phyloP scores from a whole-genome alignment of 2,329 filamentous ascomycete species.

The Escovopsis weberi region DNA sequence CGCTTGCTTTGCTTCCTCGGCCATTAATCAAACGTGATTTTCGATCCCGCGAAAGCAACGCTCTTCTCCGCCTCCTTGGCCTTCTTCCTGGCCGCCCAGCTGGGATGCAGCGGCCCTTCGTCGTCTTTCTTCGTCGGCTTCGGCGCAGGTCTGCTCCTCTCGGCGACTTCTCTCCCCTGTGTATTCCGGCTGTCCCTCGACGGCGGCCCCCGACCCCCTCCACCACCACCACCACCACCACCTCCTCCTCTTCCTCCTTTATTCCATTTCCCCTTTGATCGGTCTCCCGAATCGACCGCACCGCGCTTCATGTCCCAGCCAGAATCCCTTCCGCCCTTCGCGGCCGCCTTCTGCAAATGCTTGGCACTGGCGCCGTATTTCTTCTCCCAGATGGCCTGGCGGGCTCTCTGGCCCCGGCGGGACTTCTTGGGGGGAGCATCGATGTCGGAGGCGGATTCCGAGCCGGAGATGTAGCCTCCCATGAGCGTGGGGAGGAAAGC shows the following conservation, averaged over 20 bases:
- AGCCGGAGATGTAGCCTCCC: conserved; percentile 67
- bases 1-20: too few relatives aligned
- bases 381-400: conserved; percentile 66
- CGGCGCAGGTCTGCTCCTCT: conserved; percentile 9
- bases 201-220: not conserved
- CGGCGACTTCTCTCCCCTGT: not conserved
- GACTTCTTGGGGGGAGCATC: conserved; percentile 48
- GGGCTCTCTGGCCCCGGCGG: conserved; percentile 65
- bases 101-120: conserved; percentile 38
- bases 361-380: conserved; percentile 61
- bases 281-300: conserved; percentile 32
- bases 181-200: not conserved
- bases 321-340: conserved; percentile 24
- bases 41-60: conserved; percentile 10
- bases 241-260: conserved; percentile 25
- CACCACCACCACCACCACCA: not conserved
- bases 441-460: conserved; percentile 53
- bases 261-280: conserved; percentile 28
- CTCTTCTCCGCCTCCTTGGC: conserved; percentile 10
- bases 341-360: conserved; percentile 37
- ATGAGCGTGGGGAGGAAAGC: conserved; percentile 64
- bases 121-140: conserved; percentile 28
- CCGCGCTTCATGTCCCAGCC: conserved; percentile 45
- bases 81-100: conserved; percentile 13
- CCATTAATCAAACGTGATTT: conserved; percentile 13